Conservation (phyloP, 2,329 filamentous ascomycete species). For the Xylaria sp. region DNA sequence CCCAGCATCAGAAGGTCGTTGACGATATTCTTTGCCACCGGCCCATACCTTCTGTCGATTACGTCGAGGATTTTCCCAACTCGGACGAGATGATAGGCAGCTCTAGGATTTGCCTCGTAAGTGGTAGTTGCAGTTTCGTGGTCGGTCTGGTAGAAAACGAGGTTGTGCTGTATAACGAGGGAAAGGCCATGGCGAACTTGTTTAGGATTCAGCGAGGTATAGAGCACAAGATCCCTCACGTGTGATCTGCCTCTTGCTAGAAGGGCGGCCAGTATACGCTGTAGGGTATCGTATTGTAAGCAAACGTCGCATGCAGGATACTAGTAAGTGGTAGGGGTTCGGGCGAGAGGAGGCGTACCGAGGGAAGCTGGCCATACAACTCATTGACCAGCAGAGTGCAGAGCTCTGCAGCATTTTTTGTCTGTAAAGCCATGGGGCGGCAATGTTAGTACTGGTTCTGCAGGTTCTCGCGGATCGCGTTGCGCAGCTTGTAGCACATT, state of each 20-base stretch:
- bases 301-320: conserved; percentile 5
- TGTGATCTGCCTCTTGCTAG: conserved; percentile 81
- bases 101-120: conserved; percentile 85
- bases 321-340: background rate
- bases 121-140: conserved; percentile 70
- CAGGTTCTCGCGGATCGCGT: background rate
- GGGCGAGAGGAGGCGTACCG: conserved; percentile 67
- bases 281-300: conserved; percentile 36
- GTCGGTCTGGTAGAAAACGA: conserved; percentile 78
- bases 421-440: conserved; percentile 54
- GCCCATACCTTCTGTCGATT: conserved; percentile 77
- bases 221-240: conserved; percentile 73
- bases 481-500: background rate
- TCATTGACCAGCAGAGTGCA: conserved; percentile 90
- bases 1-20: conserved; percentile 80
- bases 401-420: conserved; percentile 83
- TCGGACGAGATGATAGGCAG: conserved; percentile 84
- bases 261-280: conserved; percentile 88
- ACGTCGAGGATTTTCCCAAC: conserved; percentile 83
- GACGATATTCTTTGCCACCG: conserved; percentile 77
- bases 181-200: conserved; percentile 84
- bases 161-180: conserved; percentile 87
- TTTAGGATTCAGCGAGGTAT: conserved; percentile 76
- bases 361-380: conserved; percentile 88
- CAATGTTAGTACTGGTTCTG: conserved; percentile 41